Evolutionary conservation across 768 basidiomycete species (phyloP), one percentile per base, ranked within the genome.

Genomic region (Inosperma sp.): DNA sequence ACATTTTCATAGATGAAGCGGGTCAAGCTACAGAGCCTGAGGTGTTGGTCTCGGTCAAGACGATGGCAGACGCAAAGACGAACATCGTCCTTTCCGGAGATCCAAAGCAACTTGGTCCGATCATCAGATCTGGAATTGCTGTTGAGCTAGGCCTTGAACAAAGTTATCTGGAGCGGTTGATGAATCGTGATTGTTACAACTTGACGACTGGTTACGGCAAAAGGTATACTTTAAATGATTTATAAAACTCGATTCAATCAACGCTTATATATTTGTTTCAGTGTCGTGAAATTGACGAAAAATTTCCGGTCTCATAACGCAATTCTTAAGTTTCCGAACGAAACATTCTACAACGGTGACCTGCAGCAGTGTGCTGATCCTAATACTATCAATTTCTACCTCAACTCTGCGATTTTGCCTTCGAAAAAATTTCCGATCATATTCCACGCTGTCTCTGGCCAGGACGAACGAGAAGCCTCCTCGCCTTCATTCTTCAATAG

Each of bases 401-500:
- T 77, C 4, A 58, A 61, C 5, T 75, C 74, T 0, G 51, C 67
- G 0, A 71, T 74, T 27, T 65, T 82, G 2, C 72, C 73, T 0
- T 66, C 62, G 2, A 70, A 66, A 31, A 68, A 70, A 1, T 85
- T 84, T 63, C 83, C 85, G 0, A 65, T 86, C 34, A 64, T 86
- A 1, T 84, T 86, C 64, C 80, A 85, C 59, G 72, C 76, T 3
- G 67, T 84, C 10, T 57, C 67, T 13, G 84, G 85, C 14, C 78
- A 78, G 56, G 83, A 87, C 57, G 75, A 78, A 21, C 75, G 83
- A n/a, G 84, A 87, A 58, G 75, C 77, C 2, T 73, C 76, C 0
- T 85, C 84, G 0, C 85, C 84, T 1, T 86, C 83, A 0, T 86
- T 83, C 63, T 86, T 86, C 70, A 87, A 87, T 51, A 74, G 80